phyloP scores from a whole-genome alignment of 179 eudicot species.

The Patellifolia procumbens region DNA sequence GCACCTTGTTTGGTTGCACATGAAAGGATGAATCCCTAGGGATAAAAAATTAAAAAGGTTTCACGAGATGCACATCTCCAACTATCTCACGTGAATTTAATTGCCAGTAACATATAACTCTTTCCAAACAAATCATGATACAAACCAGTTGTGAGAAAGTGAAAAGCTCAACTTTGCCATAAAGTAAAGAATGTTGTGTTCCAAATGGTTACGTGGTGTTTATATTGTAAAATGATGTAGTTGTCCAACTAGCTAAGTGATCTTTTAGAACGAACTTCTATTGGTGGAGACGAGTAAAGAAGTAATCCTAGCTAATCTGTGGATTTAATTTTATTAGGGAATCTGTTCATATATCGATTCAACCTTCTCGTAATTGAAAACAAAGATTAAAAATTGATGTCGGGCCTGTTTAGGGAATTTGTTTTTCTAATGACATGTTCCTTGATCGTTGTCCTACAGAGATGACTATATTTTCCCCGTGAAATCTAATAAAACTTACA shows the following conservation, averaged over 20 bases:
- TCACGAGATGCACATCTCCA: constrained; percentile 29
- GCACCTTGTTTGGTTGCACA: constrained; percentile 12
- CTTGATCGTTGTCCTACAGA: too few relatives aligned
- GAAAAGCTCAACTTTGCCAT: neutral
- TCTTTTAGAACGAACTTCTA: too few relatives aligned
- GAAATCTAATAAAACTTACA: too few relatives aligned
- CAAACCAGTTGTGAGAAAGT: neutral
- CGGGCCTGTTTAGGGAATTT: too few relatives aligned
- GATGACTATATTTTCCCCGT: too few relatives aligned
- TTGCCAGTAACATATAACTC: neutral
- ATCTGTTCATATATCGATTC: too few relatives aligned
- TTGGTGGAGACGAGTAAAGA: too few relatives aligned
- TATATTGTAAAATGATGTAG: neutral
- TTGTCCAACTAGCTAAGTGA: neutral
- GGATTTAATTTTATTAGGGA: too few relatives aligned
- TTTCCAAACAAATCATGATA: neutral
- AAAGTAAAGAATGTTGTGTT: neutral
- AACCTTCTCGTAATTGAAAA: too few relatives aligned
- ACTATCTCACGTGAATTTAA: constrained; percentile 27
- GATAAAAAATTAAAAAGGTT: neutral
- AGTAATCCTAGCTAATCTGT: too few relatives aligned
- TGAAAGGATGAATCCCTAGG: constrained; percentile 9
- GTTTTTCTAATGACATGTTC: too few relatives aligned
- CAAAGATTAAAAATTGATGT: too few relatives aligned
- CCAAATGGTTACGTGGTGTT: neutral